These are phyloP conservation scores for Boletus patriciae DNA, from an alignment of 768 basidiomycete species.

Conservation along the genomic window DNA sequence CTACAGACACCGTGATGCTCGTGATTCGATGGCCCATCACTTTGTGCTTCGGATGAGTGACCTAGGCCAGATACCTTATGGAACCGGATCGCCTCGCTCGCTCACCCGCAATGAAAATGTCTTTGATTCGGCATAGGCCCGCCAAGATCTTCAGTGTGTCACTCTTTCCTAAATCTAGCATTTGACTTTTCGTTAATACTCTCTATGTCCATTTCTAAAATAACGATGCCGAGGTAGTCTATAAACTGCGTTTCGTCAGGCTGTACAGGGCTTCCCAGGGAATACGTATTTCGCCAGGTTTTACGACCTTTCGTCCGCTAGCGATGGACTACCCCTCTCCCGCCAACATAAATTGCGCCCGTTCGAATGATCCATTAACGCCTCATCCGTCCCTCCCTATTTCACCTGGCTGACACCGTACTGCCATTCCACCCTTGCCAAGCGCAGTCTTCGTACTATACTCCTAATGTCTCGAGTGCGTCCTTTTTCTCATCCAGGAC, in stretches of 20 bases:
- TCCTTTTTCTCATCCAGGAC: background rate
- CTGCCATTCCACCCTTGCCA: background rate
- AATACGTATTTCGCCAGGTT: constrained; percentile 33
- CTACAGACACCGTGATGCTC: constrained; percentile 16
- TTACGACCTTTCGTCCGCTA: constrained; percentile 30
- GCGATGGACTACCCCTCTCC: constrained; percentile 23
- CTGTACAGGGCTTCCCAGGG: constrained; percentile 34
- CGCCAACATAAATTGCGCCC: constrained; percentile 32
- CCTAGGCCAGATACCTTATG: constrained; percentile 6
- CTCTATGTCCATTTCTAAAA: constrained; percentile 28
- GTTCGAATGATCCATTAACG: constrained; percentile 1
- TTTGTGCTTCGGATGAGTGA: constrained; percentile 10
- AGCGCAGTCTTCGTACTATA: background rate
- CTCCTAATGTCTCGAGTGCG: constrained; percentile 29
- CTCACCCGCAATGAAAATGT: constrained; percentile 14
- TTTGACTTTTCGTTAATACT: constrained; percentile 26
- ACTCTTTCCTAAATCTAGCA: constrained; percentile 28
- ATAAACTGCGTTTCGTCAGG: constrained; percentile 24
- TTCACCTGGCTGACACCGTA: background rate
- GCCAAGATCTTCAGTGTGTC: constrained; percentile 7
- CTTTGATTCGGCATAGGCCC: constrained; percentile 24
- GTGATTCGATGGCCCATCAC: constrained; percentile 1
- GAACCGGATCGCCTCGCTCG: constrained; percentile 18
- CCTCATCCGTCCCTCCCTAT: constrained; percentile 13
- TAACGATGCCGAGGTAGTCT: constrained; percentile 29